Conservation (phyloP, 495 filamentous ascomycete genomes). For the Umbilicaria muhlenbergii region DNA sequence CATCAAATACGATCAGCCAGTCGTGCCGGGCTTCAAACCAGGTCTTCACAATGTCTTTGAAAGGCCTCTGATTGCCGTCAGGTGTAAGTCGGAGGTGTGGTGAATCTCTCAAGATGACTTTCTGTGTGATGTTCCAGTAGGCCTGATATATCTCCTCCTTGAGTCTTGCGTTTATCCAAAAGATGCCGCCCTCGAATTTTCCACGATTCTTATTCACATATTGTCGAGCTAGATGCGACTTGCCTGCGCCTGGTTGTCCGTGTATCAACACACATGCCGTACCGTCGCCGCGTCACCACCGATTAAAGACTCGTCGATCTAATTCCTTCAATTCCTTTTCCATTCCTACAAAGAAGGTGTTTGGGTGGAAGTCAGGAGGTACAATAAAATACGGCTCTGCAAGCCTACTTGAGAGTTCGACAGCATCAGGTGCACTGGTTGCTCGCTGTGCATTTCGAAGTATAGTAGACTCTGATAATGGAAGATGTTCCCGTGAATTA, state of each 20-base stretch:
- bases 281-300: constrained; percentile 42
- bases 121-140: constrained; percentile 61
- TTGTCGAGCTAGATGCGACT: constrained; percentile 68
- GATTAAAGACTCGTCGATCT: constrained; percentile 50
- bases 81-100: constrained; percentile 15
- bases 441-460: constrained; percentile 7
- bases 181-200: constrained; percentile 59
- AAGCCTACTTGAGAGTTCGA: neutral
- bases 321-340: constrained; percentile 51
- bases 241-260: constrained; percentile 63
- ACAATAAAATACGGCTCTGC: constrained; percentile 39
- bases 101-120: constrained; percentile 27
- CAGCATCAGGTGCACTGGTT: neutral
- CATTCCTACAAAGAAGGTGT: constrained; percentile 62
- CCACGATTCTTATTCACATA: constrained; percentile 56
- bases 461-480: constrained; percentile 2
- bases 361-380: constrained; percentile 62
- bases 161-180: constrained; percentile 64
- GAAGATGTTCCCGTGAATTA: constrained; percentile 11
- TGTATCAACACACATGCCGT: constrained; percentile 55
- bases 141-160: constrained; percentile 45
- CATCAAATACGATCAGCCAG: constrained; percentile 68
- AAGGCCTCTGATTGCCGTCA: constrained; percentile 13
- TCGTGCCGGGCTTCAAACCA: constrained; percentile 58
- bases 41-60: constrained; percentile 42